Evolutionary conservation across 2,329 filamentous ascomycete species (phyloP).

Genomic region (Zalaria obscura): DNA sequence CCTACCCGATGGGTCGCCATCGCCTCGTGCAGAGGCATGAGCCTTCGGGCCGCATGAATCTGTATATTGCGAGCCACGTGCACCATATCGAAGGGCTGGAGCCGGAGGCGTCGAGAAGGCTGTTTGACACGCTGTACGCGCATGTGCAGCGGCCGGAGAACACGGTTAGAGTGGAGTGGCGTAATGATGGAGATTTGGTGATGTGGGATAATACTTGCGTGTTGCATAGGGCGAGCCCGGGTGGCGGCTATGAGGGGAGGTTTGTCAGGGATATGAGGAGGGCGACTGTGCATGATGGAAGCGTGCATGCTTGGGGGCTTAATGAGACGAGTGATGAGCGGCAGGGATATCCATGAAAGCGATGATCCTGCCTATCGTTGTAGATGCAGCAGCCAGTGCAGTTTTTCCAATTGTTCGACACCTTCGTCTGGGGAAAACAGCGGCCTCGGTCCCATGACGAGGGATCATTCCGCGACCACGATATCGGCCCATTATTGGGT

Average conservation of each 20-base stretch:
- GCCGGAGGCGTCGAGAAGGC: conserved; percentile 18
- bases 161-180: conserved; percentile 33
- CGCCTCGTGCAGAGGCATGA: conserved; percentile 38
- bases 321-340: conserved; percentile 20
- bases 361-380: background rate
- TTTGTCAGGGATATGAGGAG: conserved; percentile 40
- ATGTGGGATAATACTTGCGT: conserved; percentile 47
- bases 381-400: no score
- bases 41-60: conserved; percentile 34
- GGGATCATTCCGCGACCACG: no score
- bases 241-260: conserved; percentile 34
- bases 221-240: conserved; percentile 36
- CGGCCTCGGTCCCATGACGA: no score
- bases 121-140: conserved; percentile 28
- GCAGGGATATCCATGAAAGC: conserved; percentile 1
- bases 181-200: conserved; percentile 35
- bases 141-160: conserved; percentile 37
- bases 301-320: conserved; percentile 27
- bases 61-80: conserved; percentile 35
- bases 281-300: conserved; percentile 40
- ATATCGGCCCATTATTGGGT: no score
- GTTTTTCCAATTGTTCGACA: no score
- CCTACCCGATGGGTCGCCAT: conserved; percentile 29
- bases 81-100: conserved; percentile 36
- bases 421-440: no score